A percentile compares a stretch with the other conserved stretches of the same genome.
These are phyloP conservation scores for Xylaria sp. DNA, from an alignment of 2,329 filamentous ascomycete species.

Conservation along the genomic window DNA sequence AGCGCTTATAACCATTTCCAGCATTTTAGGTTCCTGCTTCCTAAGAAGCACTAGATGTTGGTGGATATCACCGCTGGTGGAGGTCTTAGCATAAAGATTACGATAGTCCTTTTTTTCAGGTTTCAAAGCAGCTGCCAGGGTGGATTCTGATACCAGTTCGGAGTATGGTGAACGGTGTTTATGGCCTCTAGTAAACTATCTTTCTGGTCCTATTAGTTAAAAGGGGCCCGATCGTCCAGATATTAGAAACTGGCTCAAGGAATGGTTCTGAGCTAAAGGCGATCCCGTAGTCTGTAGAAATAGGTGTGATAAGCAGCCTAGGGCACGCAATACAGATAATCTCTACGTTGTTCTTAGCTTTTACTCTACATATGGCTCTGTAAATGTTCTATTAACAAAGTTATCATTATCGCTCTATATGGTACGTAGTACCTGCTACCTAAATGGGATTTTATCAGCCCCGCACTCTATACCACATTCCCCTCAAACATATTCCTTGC, in stretches of 20 bases:
- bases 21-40: neutral
- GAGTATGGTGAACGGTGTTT: slow-evolving; percentile 26
- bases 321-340: neutral
- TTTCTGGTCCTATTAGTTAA: slow-evolving; percentile 1
- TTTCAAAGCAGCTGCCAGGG: neutral
- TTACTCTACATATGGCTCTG: neutral
- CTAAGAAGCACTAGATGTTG: neutral
- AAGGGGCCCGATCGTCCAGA: neutral
- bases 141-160: slow-evolving; percentile 28
- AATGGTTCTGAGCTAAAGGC: neutral
- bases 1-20: neutral
- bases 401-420: too few species aligned
- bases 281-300: slow-evolving; percentile 12
- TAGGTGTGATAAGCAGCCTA: neutral
- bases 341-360: neutral
- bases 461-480: neutral
- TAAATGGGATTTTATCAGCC: neutral
- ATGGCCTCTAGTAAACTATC: neutral
- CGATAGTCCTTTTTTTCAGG: neutral
- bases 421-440: neutral
- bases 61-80: neutral
- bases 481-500: neutral
- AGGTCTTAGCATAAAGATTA: slow-evolving; percentile 16
- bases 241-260: neutral
- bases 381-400: neutral